phyloP scores from a whole-genome alignment of 2,329 filamentous ascomycete genomes.

The Capronia americana region DNA sequence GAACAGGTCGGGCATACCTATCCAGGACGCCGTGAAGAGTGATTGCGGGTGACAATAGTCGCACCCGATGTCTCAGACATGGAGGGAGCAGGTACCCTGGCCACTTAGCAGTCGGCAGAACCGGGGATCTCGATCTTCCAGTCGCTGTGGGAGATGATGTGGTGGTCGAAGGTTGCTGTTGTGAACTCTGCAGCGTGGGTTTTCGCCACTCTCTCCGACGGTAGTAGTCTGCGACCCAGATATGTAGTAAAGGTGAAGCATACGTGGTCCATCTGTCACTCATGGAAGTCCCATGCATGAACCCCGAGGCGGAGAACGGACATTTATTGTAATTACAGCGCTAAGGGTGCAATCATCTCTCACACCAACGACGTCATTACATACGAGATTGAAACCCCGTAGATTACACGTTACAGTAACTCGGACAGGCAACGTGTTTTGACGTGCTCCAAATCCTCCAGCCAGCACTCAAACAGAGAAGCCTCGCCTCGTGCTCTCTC shows the following conservation, averaged over 20 bases:
- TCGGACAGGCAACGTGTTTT: conserved; percentile 28
- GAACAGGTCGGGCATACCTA: background rate
- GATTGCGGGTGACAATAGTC: background rate
- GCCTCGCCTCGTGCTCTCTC: conserved; percentile 4
- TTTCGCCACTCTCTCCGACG: background rate
- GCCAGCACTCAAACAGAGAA: background rate
- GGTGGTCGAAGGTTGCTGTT: background rate
- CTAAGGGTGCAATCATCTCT: too few relatives aligned
- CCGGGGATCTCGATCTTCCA: background rate
- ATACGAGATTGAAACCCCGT: background rate
- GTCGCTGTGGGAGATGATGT: background rate
- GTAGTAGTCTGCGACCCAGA: background rate
- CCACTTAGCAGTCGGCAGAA: background rate
- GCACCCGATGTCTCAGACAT: background rate
- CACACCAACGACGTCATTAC: conserved; percentile 20
- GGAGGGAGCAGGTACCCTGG: background rate
- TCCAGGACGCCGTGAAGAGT: background rate
- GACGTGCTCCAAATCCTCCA: background rate
- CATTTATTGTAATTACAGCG: background rate
- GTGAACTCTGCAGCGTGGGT: background rate
- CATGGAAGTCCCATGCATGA: background rate
- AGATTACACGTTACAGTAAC: conserved; percentile 7
- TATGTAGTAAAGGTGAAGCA: background rate
- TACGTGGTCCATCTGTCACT: background rate
- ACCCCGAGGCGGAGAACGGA: too few relatives aligned